Evolutionary conservation across 2,329 filamentous ascomycete species (phyloP), one percentile per base, ranked within the genome.

Genomic region (Colletotrichum horii): DNA sequence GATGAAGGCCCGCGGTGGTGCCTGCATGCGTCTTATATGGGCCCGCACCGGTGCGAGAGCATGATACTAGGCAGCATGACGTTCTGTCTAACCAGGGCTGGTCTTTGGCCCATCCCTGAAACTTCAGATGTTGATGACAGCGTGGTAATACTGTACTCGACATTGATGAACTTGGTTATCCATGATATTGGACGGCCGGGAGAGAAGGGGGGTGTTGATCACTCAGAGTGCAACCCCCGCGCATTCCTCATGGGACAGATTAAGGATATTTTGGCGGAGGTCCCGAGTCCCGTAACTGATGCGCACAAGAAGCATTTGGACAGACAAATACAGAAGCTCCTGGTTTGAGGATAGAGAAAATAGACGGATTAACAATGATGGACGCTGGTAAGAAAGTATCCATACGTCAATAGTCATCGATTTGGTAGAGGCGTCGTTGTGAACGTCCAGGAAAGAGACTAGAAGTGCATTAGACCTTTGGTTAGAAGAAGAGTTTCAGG

Each of bases 41-140:
- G 82, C 1, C 82, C 79, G 8, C 83, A 84, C 65, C 78, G 80
- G 11, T 84, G 83, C 73, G 83, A 84, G 48, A 84, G 82, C 26
- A 84, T 84, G 82, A 84, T 84, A 11, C 77, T 84, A 1, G 82
- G 83, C 2, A 84, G 83, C 2, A 79, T 84, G 71, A 82, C 81
- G 1, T 84, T 83, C 65, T 83, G 83, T 62, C 80, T 84, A 7
- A 79, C 80, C 14, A 76, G 82, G 28, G 82, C 82, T 6, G 79
- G 80, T 8, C 79, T 83, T 4, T 84, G 82, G 82, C 83, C 82
- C 5, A 74, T 83, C 1, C 82, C 82, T 8, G 75, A 81, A 2
- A 62, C 74, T 0, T 79, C 81, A 6, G 71, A 73, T 55, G 72
- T 82, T 0, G 76, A 80, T 6, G 77, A 79, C 43, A 83, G 80